A percentile compares a stretch with the other conserved stretches of the same genome.
Conservation (phyloP, 2,329 filamentous ascomycete genomes). For the Penicillium sp. region DNA sequence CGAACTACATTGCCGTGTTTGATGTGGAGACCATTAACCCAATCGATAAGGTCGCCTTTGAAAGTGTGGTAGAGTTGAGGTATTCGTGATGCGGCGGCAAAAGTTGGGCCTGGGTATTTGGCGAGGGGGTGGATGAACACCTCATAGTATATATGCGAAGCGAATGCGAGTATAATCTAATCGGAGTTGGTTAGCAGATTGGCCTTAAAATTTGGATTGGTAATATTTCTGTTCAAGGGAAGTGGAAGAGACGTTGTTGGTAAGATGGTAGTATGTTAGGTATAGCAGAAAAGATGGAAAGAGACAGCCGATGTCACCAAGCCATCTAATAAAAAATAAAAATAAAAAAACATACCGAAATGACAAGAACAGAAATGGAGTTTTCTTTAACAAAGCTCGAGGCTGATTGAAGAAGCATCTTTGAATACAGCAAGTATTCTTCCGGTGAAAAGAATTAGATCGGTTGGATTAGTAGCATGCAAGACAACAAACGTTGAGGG, state of each 20-base stretch:
- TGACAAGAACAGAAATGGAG: background rate
- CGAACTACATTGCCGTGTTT: slow-evolving; percentile 1
- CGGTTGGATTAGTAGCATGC: background rate
- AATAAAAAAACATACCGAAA: background rate
- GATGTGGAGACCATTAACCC: background rate
- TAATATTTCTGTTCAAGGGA: background rate
- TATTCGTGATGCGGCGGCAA: background rate
- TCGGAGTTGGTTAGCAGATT: background rate
- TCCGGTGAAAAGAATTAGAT: background rate
- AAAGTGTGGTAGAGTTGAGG: background rate
- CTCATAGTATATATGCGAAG: background rate
- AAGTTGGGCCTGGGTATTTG: background rate
- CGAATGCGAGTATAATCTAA: background rate
- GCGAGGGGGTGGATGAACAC: background rate
- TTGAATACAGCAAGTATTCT: background rate
- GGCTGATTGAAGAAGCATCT: background rate
- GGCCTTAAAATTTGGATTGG: no score
- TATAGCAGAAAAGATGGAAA: background rate
- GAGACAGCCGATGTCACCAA: background rate
- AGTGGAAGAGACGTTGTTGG: background rate
- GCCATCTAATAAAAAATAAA: background rate
- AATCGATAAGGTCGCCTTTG: background rate
- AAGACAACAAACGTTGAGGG: background rate
- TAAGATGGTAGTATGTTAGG: background rate
- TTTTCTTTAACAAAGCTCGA: background rate